Percentiles rank a stretch among this genome's conserved stretches.
Conservation (phyloP, 129 eudicot species). For the Pseudognaphalium luteoalbum region DNA sequence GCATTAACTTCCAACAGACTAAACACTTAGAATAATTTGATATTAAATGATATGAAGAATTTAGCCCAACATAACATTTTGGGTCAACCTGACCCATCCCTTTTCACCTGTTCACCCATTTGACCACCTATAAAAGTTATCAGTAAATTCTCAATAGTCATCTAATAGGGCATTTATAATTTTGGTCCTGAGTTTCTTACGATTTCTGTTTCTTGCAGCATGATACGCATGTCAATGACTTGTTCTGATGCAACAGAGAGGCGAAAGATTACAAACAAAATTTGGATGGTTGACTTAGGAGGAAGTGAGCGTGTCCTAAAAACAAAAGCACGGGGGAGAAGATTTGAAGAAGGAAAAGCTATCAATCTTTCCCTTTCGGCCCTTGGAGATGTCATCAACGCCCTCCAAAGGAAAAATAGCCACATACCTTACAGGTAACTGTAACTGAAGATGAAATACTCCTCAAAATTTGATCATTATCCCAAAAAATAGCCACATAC, state of each 20-base stretch:
- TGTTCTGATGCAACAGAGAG: constrained; percentile 31
- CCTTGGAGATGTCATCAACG: constrained; percentile 74
- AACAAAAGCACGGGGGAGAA: constrained; percentile 76
- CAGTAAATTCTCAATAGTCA: not conserved
- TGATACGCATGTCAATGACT: constrained; percentile 41
- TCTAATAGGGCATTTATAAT: not conserved
- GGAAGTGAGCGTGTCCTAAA: constrained; percentile 74
- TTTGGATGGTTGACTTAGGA: constrained; percentile 92
- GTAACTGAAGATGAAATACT: not conserved
- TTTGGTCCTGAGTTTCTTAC: not conserved
- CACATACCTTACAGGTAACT: constrained; percentile 76
- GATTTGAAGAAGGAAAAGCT: constrained; percentile 77
- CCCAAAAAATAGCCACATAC: not conserved
- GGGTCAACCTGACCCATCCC: not conserved
- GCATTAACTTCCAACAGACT: no score
- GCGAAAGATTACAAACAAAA: constrained; percentile 47
- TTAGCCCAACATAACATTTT: no score
- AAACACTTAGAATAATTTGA: no score
- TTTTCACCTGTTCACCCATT: not conserved
- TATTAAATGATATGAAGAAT: no score
- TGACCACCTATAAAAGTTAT: not conserved
- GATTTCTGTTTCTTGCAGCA: constrained; percentile 18
- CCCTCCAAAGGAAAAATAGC: constrained; percentile 58
- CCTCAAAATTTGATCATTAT: no score
- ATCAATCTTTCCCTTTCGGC: constrained; percentile 87